Evolutionary conservation across 805 yeast genomes (phyloP), one percentile per base, ranked within the genome.

Genomic region (Zygotorulaspora danielsina): DNA sequence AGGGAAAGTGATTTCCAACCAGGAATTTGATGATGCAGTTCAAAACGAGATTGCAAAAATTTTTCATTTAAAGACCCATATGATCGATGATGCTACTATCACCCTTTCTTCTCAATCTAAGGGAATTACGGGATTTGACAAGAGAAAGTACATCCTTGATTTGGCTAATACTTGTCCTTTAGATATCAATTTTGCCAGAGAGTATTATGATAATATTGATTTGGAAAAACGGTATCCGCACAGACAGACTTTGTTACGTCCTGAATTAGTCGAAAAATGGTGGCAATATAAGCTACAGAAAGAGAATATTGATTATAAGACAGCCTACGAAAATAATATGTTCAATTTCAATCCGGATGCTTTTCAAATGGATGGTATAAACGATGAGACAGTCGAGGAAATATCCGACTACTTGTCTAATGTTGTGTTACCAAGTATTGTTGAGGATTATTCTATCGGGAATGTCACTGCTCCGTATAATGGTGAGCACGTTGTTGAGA

Each of bases 221-320:
- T 54, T 55, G 25, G 63, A 67, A 4, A 59, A 62, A n/a, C 70
- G 77, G 8, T 89, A 88, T 58, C 96, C 96, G 12, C 96, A 87
- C 57, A 75, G 77, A 48, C 85, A 87, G 63, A 71, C 84, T 10
- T 74, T 84, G 18, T 55, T 90, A 32, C 80, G 97, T 66, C 79
- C 79, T 48, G 97, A 90, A 65, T 93, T 96, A 12, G 78, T 90
- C 34, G 90, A 81, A 50, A 85, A 80, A 52, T 90, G 96, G 96
- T 86, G 93, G 81, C 76, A 75, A 55, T 63, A 77, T 43, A 77
- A 81, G 56, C 73, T 83, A 2, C 75, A 83, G 11, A 69, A 34
- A 11, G 54, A 54, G 18, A 51, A 48, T 17, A 28, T 50, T 12
- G 45, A 45, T 10, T 34, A 52, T 13, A 50, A 75, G 41, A 66